These are phyloP conservation scores for Herpetomonas tarakana DNA, from an alignment of 208 protist genomes.

Conservation along the genomic window DNA sequence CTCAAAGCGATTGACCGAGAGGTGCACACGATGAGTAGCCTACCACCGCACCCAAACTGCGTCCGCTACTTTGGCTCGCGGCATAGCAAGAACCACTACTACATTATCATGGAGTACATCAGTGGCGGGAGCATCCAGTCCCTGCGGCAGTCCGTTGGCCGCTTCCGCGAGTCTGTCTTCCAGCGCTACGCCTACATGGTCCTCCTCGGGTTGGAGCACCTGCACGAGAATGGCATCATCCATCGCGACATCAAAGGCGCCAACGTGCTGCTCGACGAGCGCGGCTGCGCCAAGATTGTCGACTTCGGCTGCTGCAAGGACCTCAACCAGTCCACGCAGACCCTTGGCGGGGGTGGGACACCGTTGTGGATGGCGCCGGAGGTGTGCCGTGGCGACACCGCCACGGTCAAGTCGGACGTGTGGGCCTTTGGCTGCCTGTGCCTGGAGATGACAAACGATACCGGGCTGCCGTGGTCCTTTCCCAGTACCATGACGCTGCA, in stretches of 20 bases:
- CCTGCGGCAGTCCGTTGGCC: constrained; percentile 46
- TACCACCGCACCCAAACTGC: constrained; percentile 73
- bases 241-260: constrained; percentile 91
- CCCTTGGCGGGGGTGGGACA: constrained; percentile 52
- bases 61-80: constrained; percentile 75
- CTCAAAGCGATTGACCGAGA: constrained; percentile 67
- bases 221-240: constrained; percentile 79
- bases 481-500: constrained; percentile 45
- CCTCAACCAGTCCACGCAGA: constrained; percentile 40
- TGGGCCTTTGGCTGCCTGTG: constrained; percentile 82
- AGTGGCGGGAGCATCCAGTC: constrained; percentile 81
- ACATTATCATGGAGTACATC: constrained; percentile 86
- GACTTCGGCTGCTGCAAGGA: constrained; percentile 92
- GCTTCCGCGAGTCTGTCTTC: constrained; percentile 63
- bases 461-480: constrained; percentile 65
- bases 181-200: constrained; percentile 78
- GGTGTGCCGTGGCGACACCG: constrained; percentile 67
- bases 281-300: constrained; percentile 87
- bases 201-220: constrained; percentile 61
- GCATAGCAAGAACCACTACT: constrained; percentile 60
- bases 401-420: constrained; percentile 74
- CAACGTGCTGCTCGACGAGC: constrained; percentile 86
- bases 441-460: constrained; percentile 78
- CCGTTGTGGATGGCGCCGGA: constrained; percentile 85
- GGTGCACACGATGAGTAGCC: constrained; percentile 55